Evolutionary conservation across 306 rosid species (phyloP).

Genomic region (Canavalia ensiformis): DNA sequence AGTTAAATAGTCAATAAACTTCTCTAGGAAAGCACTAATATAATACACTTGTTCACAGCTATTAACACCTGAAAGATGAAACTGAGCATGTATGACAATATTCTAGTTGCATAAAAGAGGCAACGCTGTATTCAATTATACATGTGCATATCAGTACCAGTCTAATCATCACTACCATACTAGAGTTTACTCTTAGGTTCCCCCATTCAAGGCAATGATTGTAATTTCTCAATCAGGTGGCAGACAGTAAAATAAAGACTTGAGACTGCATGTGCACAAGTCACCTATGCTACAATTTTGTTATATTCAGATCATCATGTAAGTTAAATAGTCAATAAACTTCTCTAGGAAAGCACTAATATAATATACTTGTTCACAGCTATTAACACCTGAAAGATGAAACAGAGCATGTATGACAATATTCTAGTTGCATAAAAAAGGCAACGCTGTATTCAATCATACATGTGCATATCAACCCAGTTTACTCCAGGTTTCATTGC

Average conservation of each 20-base stretch:
- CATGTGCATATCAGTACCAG: slow-evolving; percentile 92
- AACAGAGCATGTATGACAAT: slow-evolving; percentile 28
- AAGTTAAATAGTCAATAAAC: slow-evolving; percentile 37
- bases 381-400: slow-evolving; percentile 34
- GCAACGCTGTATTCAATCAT: slow-evolving; percentile 43
- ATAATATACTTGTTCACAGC: slow-evolving; percentile 1
- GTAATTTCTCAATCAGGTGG: slow-evolving; percentile 38
- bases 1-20: slow-evolving; percentile 38
- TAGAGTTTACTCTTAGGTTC: too few relatives aligned
- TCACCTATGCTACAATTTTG: slow-evolving; percentile 26
- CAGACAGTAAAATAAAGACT: background rate
- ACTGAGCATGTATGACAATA: slow-evolving; percentile 23
- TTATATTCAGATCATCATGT: slow-evolving; percentile 1
- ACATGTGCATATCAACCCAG: slow-evolving; percentile 94
- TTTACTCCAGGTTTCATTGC: slow-evolving; percentile 79
- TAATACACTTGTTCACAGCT: background rate
- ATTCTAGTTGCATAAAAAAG: slow-evolving; percentile 38
- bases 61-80: slow-evolving; percentile 39
- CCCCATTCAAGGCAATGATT: background rate
- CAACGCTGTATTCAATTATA: slow-evolving; percentile 48
- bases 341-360: slow-evolving; percentile 22
- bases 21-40: slow-evolving; percentile 19
- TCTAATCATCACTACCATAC: slow-evolving; percentile 42
- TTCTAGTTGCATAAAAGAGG: slow-evolving; percentile 35
- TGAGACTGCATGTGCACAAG: slow-evolving; percentile 9